Base-by-base conservation (phyloP, 2,329 filamentous ascomycete genomes). In the Nectriaceae sp. region DNA sequence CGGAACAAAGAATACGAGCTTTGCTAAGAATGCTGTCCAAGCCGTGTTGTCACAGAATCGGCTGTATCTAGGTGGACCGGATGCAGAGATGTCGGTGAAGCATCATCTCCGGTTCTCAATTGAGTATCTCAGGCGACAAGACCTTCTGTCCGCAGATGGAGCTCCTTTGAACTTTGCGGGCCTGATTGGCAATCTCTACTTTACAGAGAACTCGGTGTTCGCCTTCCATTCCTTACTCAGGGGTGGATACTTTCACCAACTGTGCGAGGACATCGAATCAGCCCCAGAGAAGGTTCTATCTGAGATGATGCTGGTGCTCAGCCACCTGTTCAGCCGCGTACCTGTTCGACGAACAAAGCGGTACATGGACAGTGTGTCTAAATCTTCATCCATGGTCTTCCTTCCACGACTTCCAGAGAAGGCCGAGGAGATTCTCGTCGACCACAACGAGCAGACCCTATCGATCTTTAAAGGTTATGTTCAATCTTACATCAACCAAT, bases 81-180 rank as follows among this genome's bases (percentile, higher is more conserved):
- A 83, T 36, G 82, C 83, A 42, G 84, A 84, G 59, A 80, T 85
- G 64, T 81, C 87, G 2, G 82, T 90, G 1, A 77, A 88, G 43
- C 88, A 93, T 63, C 88, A 92, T 61, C 67, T 93, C 5, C 80
- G 89, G 3, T 93, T 93, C 65, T 91, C 88, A 0, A 88, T 93
- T 38, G 88, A 93, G 55, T 93, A 90, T 57, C 75, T 93, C 1
- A 79, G 87, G 18, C 75, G 85, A 29, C 85, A 90, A 56, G 74
- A 80, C 37, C 77, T 93, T 0, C 72, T 93, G 8, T 82, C 80
- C 3, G 65, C 71, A 0, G 64, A 70, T 2, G 89, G 88, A 39
- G 71, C 67, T 2, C 87, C 89, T 0, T 69, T 91, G 11, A 89
- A 92, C 63, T 90, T 92, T 62, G 81, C 88, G 1, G 83, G 84